Evolutionary conservation across 2,329 filamentous ascomycete genomes (phyloP).

Genomic region (Cryphonectria radicalis): DNA sequence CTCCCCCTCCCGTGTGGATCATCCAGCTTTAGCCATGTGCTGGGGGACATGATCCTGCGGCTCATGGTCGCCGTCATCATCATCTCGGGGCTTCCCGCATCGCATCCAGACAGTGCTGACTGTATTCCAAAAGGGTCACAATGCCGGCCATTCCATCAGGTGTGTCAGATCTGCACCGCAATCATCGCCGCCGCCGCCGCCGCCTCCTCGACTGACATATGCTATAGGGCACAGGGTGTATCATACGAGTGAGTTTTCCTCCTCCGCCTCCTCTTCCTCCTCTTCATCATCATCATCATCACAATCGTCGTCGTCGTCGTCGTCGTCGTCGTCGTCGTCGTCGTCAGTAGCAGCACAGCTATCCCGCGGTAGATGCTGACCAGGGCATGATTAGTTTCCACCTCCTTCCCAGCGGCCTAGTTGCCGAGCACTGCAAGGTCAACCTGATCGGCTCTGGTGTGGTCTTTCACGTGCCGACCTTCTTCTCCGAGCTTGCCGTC

Average conservation of each 20-base stretch:
- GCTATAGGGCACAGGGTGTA: constrained; percentile 9
- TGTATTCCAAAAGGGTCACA: constrained; percentile 53
- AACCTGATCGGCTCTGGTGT: constrained; percentile 61
- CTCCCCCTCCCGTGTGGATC: not conserved
- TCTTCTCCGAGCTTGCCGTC: constrained; percentile 67
- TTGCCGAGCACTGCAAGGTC: constrained; percentile 66
- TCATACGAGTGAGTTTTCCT: constrained; percentile 13
- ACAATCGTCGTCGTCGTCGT: no score
- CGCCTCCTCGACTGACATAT: constrained; percentile 27
- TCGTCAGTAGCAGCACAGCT: not conserved
- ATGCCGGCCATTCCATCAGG: constrained; percentile 57
- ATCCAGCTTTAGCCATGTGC: not conserved
- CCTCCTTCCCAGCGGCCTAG: constrained; percentile 70
- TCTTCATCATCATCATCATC: no score
- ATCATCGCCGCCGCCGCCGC: not conserved
- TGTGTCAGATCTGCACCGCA: not conserved
- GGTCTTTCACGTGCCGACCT: constrained; percentile 50
- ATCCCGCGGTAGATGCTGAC: not conserved
- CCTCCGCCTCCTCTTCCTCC: no score
- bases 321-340: no score
- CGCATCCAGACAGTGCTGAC: not conserved
- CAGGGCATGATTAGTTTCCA: constrained; percentile 49
- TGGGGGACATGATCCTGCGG: not conserved
- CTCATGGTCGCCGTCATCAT: not conserved
- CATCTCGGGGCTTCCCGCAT: not conserved